Evolutionary conservation across 306 rosid genomes (phyloP).

Genomic region (Inga oerstediana): DNA sequence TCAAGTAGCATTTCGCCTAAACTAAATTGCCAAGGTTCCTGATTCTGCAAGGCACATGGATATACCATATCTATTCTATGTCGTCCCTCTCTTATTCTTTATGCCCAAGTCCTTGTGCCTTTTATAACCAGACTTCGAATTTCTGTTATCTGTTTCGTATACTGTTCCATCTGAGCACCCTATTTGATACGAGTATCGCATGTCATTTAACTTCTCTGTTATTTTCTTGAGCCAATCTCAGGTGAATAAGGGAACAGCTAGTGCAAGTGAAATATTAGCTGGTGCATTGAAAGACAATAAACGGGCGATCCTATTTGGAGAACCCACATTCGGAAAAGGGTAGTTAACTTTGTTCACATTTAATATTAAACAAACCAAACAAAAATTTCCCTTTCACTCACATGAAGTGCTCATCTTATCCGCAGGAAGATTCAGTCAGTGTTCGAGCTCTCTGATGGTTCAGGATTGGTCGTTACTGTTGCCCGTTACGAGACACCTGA

Average conservation of each 20-base stretch:
- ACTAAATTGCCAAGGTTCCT: background rate
- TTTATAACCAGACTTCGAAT: background rate
- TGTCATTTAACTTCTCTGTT: background rate
- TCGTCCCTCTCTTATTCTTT: background rate
- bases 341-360: constrained; percentile 40
- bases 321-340: constrained; percentile 98
- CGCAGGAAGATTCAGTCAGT: constrained; percentile 97
- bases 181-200: background rate
- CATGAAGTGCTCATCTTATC: constrained; percentile 15
- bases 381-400: constrained; percentile 24
- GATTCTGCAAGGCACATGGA: background rate
- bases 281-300: constrained; percentile 97
- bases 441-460: constrained; percentile 91
- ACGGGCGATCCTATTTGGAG: constrained; percentile 89
- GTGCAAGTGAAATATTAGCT: constrained; percentile 97
- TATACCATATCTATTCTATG: background rate
- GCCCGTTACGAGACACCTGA: constrained; percentile 97
- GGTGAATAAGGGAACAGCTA: constrained; percentile 99
- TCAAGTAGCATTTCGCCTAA: background rate
- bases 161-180: background rate
- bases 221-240: constrained; percentile 39
- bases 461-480: constrained; percentile 90
- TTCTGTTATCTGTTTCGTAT: background rate
- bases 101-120: background rate
- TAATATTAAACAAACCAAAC: constrained; percentile 17